These are phyloP conservation scores for Emmonsiellopsis sp. DNA, from an alignment of 2,329 filamentous ascomycete genomes.

Conservation along the genomic window DNA sequence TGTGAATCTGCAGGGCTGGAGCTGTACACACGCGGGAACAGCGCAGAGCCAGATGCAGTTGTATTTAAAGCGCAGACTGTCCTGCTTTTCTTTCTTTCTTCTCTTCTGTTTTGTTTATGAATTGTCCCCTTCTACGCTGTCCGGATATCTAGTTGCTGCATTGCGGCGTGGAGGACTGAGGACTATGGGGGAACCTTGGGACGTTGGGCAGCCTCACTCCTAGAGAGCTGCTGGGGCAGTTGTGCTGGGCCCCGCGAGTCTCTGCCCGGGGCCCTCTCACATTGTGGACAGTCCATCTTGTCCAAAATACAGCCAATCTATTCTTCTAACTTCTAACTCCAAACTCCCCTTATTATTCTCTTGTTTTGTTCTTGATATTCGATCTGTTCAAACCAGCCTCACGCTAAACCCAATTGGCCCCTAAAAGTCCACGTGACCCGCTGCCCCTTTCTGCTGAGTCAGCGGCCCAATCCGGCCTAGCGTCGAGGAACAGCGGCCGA, in stretches of 20 bases:
- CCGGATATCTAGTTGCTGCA: neutral
- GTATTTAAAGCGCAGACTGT: conserved; percentile 5
- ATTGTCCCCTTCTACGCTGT: conserved; percentile 1
- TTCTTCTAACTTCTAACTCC: no score
- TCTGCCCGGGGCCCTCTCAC: no score
- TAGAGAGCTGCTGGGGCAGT: no score
- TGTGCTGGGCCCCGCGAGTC: neutral
- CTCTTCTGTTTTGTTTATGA: neutral
- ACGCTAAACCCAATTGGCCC: neutral
- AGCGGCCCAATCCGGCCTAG: neutral
- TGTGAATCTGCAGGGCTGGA: neutral
- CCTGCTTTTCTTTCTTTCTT: conserved; percentile 5
- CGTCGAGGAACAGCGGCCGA: neutral
- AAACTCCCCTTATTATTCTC: neutral
- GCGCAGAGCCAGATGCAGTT: neutral
- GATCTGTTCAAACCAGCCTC: neutral
- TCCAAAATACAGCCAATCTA: no score
- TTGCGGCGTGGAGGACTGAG: neutral
- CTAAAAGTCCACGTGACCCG: neutral
- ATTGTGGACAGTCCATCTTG: no score
- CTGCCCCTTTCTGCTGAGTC: conserved; percentile 4
- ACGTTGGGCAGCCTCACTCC: neutral
- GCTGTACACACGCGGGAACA: neutral
- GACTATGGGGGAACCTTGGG: neutral
- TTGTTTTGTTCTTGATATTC: neutral